Evolutionary conservation across 2,329 filamentous ascomycete species (phyloP), one percentile per base, ranked within the genome.

Genomic region (Periconia macrospinosa): DNA sequence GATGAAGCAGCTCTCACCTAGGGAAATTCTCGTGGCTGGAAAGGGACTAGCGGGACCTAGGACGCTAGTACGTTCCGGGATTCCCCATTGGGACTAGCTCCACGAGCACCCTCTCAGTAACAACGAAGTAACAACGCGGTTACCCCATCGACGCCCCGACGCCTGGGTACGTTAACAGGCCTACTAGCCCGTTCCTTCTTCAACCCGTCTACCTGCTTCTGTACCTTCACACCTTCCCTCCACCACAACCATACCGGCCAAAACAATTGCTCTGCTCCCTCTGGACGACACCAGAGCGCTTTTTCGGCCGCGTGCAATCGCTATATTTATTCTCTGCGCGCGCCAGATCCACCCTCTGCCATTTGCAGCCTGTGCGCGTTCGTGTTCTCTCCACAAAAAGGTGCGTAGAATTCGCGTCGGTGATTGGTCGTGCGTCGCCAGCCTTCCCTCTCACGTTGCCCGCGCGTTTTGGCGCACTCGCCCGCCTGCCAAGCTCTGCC

Each of bases 361-460:
- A 44, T 44, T 10, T 11, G 27, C 43, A 23, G 43, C 43, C 23
- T 33, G 30, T 59, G 47, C 65, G 68, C 65, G 68, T 67, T 57
- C 53, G 56, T 48, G 41, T 54, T 45, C 43, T 61, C 53, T 49
- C 57, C 46, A 42, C 52, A 37, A 37, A 27, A 37, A 61, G 65
- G 66, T 70, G 62, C 66, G 68, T 62, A 49, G 30, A 42, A 27
- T 62, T 65, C 70, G 69, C 70, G 70, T 67, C 59, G 56, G 45
- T 57, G 30, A 60, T 68, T 71, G 68, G 69, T 58, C 63, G 60
- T 63, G 55, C 66, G 49, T 37, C 65, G 56, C 66, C 66, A 68
- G 64, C 67, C 67, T 62, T 59, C 54, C 55, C 59, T 60, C 15
- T 68, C 65, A 70, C 60, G 60, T 54, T 53, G 47, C 45, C 41